Evolutionary conservation across 352 stramenopile species (phyloP).

Genomic region (Pythium aquatile): DNA sequence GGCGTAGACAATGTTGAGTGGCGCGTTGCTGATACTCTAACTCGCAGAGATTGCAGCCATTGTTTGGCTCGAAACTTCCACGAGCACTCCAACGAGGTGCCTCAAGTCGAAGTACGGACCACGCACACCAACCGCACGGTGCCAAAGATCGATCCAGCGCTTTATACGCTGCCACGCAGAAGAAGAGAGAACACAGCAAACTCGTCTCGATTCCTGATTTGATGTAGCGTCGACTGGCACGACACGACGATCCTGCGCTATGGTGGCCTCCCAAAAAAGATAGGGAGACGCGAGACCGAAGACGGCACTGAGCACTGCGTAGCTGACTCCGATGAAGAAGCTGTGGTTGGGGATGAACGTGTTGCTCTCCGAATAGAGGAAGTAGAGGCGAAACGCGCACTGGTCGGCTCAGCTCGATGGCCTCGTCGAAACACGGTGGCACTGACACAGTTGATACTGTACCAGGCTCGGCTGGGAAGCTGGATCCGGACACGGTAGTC

Average conservation of each 20-base stretch:
- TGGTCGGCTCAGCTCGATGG: neutral
- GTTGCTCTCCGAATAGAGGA: neutral
- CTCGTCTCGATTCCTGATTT: neutral
- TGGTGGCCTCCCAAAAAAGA: too few relatives aligned
- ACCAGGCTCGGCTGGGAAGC: too few relatives aligned
- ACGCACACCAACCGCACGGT: neutral
- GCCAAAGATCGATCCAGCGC: neutral
- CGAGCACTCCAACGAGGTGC: neutral
- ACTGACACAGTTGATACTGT: too few relatives aligned
- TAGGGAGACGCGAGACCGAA: neutral
- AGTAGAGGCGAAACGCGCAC: neutral
- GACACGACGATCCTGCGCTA: too few relatives aligned
- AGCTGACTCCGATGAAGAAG: neutral
- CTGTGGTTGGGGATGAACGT: neutral
- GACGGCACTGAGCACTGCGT: neutral
- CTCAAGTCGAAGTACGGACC: slow-evolving; percentile 10
- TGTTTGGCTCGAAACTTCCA: neutral
- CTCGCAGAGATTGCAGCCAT: neutral
- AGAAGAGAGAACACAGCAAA: neutral
- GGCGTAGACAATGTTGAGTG: slow-evolving; percentile 13
- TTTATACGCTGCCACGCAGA: too few relatives aligned
- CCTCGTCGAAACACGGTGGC: neutral
- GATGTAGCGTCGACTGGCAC: too few relatives aligned
- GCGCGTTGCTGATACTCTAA: slow-evolving; percentile 9
- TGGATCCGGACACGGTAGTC: too few relatives aligned